Evolutionary conservation across 1,284 basidiomycete genomes (phyloP).

Genomic region (Boletus holoroseus): DNA sequence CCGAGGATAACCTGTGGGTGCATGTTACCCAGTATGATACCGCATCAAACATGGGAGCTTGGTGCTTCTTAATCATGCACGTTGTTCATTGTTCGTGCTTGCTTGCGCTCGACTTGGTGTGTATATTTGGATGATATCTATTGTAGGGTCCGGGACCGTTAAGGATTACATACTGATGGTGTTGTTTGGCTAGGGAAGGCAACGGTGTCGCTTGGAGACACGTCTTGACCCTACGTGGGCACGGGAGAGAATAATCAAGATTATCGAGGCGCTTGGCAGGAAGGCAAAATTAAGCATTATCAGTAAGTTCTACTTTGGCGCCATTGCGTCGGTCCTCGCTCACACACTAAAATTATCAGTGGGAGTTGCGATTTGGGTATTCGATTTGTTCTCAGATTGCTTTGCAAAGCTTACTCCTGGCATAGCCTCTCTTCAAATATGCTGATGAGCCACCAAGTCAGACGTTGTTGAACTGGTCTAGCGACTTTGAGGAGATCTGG

Average conservation of each 20-base stretch:
- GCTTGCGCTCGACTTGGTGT: constrained; percentile 59
- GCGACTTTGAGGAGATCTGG: constrained; percentile 60
- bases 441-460: constrained; percentile 47
- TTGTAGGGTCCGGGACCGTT: background rate
- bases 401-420: constrained; percentile 12
- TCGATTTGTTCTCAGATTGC: constrained; percentile 17
- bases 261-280: constrained; percentile 55
- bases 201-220: constrained; percentile 29
- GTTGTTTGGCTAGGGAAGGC: constrained; percentile 26
- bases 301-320: constrained; percentile 42
- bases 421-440: constrained; percentile 62
- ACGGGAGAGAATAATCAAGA: constrained; percentile 49
- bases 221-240: constrained; percentile 44
- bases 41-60: constrained; percentile 66
- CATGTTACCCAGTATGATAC: constrained; percentile 73
- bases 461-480: constrained; percentile 49
- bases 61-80: constrained; percentile 73
- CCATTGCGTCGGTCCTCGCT: constrained; percentile 4
- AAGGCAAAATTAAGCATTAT: constrained; percentile 63
- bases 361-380: constrained; percentile 59
- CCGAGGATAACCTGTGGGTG: constrained; percentile 57
- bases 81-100: constrained; percentile 59
- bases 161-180: background rate
- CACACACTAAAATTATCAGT: constrained; percentile 37
- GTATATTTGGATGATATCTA: constrained; percentile 23